Base-by-base conservation (phyloP, 306 rosid genomes). In the Parietaria judaica region DNA sequence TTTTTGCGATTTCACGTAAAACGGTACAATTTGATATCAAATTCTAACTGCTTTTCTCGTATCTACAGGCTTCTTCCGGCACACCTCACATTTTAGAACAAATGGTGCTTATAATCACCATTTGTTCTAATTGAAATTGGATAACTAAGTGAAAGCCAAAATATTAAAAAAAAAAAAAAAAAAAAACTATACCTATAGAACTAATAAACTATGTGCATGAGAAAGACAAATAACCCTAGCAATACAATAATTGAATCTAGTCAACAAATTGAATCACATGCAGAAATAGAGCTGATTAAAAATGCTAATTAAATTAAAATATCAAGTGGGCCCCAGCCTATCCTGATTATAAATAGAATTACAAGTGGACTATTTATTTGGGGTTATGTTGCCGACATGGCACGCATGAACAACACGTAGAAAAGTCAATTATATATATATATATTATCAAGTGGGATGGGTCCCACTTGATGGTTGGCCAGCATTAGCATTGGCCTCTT, bases 371-470 rank as follows among this genome's bases (percentile, higher is more conserved):
- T 34, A n/a, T 11, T 69, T 35, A 9, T 34, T 51, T 64, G 54
- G 41, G 45, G 35, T 43, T 70, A 63, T 78, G 86, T 80, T 78
- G 83, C 86, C 94, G 89, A 78, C 89, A 80, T 75, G 81, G 81
- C 78, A 70, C 81, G 76, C 74, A 67, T 65, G 67, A 66, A 66
- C 56, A 31, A 35, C 49, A 35, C 45, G 61, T 44, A 39, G 6
- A 38, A 53, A 69, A 62, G 66, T 66, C 70, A 70, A 71, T 23
- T 23, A 23, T 23, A 23, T 23, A 60, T 49, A 10, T 49, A 7
- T 49, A 7, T 49, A 10, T 49, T 49, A 4, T 49, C 12, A 23
- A 23, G 31, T 23, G 31, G 31, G 54, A 2, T 23, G 31, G 31
- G 54, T 39, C 73, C 78, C 79, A 74, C 70, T 81, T 78, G 81